These are phyloP conservation scores for Xanthoceras sorbifolium DNA, from an alignment of 345 rosid genomes.

Conservation along the genomic window DNA sequence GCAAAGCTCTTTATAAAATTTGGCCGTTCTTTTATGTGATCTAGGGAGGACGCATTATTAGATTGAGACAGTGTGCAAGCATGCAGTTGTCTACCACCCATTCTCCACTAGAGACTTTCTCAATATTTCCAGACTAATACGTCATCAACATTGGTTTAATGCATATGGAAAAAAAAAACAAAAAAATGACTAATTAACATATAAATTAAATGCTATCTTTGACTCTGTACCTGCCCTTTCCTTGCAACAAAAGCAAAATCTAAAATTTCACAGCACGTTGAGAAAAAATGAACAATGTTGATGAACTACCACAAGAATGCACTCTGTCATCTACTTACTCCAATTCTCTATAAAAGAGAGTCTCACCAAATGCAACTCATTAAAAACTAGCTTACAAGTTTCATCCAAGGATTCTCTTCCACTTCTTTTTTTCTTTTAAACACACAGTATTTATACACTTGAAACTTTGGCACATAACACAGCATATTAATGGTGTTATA, in stretches of 20 bases:
- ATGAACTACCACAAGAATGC: constrained; percentile 39
- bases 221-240: constrained; percentile 15
- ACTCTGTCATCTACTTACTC: not conserved
- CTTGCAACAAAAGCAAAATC: constrained; percentile 32
- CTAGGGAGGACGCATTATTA: too few species aligned
- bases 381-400: constrained; percentile 37
- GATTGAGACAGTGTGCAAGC: too few species aligned
- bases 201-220: not conserved
- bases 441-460: too few species aligned
- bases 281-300: constrained; percentile 32
- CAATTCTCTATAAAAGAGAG: not conserved
- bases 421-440: too few species aligned
- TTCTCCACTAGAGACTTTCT: too few species aligned
- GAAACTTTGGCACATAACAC: too few species aligned
- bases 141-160: too few species aligned
- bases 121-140: too few species aligned
- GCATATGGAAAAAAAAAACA: too few species aligned
- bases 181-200: not conserved
- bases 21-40: too few species aligned
- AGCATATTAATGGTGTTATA: not conserved
- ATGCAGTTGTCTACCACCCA: too few species aligned
- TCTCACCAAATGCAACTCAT: constrained; percentile 52
- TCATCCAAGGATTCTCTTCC: constrained; percentile 19
- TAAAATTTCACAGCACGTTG: constrained; percentile 22
- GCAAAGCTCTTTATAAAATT: too few species aligned